These are phyloP conservation scores for Calonectria fujianensis DNA, from an alignment of 2,329 filamentous ascomycete species.

Conservation along the genomic window DNA sequence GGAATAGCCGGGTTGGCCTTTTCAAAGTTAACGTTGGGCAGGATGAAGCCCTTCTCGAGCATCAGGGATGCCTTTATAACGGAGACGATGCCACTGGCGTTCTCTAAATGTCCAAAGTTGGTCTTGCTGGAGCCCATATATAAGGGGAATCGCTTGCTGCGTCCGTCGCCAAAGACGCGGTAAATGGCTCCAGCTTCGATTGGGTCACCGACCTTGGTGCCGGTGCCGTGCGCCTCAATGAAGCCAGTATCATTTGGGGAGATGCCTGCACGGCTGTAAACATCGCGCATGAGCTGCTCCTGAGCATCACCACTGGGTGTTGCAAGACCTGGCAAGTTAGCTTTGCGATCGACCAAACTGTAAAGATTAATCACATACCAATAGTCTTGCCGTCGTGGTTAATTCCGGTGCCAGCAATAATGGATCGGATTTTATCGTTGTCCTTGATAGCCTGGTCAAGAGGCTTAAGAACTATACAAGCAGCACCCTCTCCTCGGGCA, in stretches of 20 bases:
- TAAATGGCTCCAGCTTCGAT: conserved; percentile 71
- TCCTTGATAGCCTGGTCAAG: conserved; percentile 43
- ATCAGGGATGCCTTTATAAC: conserved; percentile 72
- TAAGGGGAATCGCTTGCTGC: conserved; percentile 60
- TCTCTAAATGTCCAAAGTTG: conserved; percentile 72
- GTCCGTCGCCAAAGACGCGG: conserved; percentile 63
- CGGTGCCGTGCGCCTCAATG: conserved; percentile 74
- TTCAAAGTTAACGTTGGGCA: conserved; percentile 71
- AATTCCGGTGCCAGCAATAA: conserved; percentile 41
- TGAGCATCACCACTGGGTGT: conserved; percentile 73
- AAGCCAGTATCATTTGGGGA: conserved; percentile 57
- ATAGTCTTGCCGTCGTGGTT: conserved; percentile 46
- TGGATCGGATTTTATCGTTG: conserved; percentile 44
- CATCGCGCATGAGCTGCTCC: conserved; percentile 60
- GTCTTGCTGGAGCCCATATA: conserved; percentile 71
- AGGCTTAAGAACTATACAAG: conserved; percentile 45
- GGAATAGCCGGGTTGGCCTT: conserved; percentile 69
- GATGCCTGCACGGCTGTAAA: conserved; percentile 59
- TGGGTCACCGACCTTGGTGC: conserved; percentile 73
- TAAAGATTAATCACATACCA: conserved; percentile 6
- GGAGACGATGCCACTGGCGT: conserved; percentile 69
- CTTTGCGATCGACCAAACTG: neutral
- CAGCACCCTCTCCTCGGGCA: conserved; percentile 42
- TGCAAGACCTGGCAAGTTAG: conserved; percentile 63
- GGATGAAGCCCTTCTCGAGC: conserved; percentile 69